These are phyloP conservation scores for Cryptococcus amylolentus DNA, from an alignment of 1,284 basidiomycete species.

Conservation along the genomic window DNA sequence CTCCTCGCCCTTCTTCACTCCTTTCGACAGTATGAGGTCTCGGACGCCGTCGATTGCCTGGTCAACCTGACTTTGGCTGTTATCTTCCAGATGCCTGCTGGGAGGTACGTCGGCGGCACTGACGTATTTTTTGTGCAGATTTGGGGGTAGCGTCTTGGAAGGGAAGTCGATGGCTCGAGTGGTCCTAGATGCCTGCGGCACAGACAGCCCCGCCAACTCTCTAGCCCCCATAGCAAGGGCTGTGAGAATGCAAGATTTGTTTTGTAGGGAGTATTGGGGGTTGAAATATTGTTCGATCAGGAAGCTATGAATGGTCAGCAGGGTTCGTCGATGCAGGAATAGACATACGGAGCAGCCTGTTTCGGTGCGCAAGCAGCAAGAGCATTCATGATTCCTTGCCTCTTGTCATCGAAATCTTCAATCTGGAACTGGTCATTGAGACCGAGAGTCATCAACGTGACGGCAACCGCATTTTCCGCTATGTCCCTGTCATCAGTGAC, in stretches of 20 bases:
- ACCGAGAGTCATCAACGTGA: slow-evolving; percentile 68
- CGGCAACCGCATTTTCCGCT: slow-evolving; percentile 85
- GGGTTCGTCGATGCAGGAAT: not conserved
- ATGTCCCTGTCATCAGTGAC: slow-evolving; percentile 1
- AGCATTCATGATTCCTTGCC: slow-evolving; percentile 72
- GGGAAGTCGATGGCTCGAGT: slow-evolving; percentile 58
- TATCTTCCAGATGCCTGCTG: not conserved
- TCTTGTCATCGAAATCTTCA: slow-evolving; percentile 69
- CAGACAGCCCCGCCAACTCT: slow-evolving; percentile 70
- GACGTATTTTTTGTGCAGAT: slow-evolving; percentile 67
- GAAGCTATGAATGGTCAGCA: slow-evolving; percentile 53
- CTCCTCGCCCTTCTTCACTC: slow-evolving; percentile 45
- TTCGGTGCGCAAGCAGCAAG: slow-evolving; percentile 73
- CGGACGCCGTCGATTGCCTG: slow-evolving; percentile 34
- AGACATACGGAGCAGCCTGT: slow-evolving; percentile 67
- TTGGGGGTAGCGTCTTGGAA: slow-evolving; percentile 68
- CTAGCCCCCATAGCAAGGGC: slow-evolving; percentile 79
- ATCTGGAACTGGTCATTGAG: slow-evolving; percentile 82
- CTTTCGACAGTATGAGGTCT: slow-evolving; percentile 36
- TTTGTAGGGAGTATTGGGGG: slow-evolving; percentile 80
- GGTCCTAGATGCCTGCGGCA: slow-evolving; percentile 48
- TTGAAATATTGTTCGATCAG: slow-evolving; percentile 91
- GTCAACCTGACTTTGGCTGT: slow-evolving; percentile 28
- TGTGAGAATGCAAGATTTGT: slow-evolving; percentile 79
- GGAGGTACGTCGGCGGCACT: slow-evolving; percentile 31